Conservation (phyloP, 106 monocot species). For the Chionographis japonica region DNA sequence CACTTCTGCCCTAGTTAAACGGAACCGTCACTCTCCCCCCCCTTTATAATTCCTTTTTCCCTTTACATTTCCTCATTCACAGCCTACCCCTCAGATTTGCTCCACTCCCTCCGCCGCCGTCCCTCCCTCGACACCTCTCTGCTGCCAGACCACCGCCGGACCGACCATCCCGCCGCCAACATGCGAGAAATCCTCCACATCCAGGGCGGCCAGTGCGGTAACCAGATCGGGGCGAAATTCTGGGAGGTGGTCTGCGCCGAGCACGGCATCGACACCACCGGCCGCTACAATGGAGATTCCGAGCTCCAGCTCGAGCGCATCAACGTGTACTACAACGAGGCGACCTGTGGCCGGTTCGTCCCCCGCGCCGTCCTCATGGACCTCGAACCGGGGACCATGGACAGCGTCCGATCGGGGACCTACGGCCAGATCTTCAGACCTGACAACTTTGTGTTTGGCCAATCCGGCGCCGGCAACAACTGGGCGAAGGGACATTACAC, state of each 20-base stretch:
- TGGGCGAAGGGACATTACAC: slow-evolving; percentile 34
- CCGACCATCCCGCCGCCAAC: background rate
- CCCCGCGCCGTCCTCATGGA: slow-evolving; percentile 28
- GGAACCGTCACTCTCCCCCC: no score
- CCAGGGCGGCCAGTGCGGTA: slow-evolving; percentile 8
- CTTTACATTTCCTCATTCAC: no score
- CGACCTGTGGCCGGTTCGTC: slow-evolving; percentile 19
- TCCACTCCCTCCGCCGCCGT: no score
- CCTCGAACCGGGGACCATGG: slow-evolving; percentile 30
- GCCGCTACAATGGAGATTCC: background rate
- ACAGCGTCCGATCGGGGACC: slow-evolving; percentile 20
- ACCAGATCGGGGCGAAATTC: slow-evolving; percentile 11
- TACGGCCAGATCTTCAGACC: slow-evolving; percentile 26
- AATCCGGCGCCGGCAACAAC: slow-evolving; percentile 21
- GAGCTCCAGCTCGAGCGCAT: slow-evolving; percentile 24
- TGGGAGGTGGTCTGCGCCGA: slow-evolving; percentile 8
- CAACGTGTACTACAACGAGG: slow-evolving; percentile 32
- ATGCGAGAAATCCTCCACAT: slow-evolving; percentile 11
- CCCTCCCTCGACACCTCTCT: no score
- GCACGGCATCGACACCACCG: slow-evolving; percentile 12
- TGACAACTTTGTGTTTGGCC: slow-evolving; percentile 28
- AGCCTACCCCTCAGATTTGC: no score
- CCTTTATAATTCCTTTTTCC: no score
- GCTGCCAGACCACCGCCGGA: no score
- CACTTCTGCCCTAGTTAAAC: no score